These are phyloP conservation scores for Aspergillus awamori DNA, from an alignment of 2,329 filamentous ascomycete genomes.

Conservation along the genomic window DNA sequence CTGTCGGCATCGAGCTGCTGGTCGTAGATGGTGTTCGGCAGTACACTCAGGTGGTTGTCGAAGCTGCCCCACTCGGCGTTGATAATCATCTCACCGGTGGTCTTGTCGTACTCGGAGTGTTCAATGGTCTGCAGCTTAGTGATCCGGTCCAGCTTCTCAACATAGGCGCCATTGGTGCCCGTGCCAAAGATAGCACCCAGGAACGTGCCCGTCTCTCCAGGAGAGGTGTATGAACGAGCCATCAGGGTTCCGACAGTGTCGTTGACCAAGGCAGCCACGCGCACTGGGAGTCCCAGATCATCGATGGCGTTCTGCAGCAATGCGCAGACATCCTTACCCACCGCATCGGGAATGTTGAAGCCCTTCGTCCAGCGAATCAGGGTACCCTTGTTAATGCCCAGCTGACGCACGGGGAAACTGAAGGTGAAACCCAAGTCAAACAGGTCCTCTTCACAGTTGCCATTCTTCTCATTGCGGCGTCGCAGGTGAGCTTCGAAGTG, in stretches of 20 bases:
- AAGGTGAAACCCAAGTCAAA: slow-evolving; percentile 99
- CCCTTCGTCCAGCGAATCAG: slow-evolving; percentile 98
- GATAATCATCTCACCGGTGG: slow-evolving; percentile 92
- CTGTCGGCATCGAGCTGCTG: slow-evolving; percentile 74
- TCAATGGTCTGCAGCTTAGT: slow-evolving; percentile 69
- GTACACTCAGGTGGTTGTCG: slow-evolving; percentile 85
- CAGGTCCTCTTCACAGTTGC: slow-evolving; percentile 69
- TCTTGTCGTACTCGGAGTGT: slow-evolving; percentile 66
- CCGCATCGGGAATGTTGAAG: slow-evolving; percentile 91
- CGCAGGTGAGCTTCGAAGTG: slow-evolving; percentile 74
- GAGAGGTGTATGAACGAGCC: slow-evolving; percentile 93
- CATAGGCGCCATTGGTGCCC: slow-evolving; percentile 94
- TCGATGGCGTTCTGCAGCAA: slow-evolving; percentile 90
- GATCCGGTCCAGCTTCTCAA: slow-evolving; percentile 85
- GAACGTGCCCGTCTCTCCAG: slow-evolving; percentile 80
- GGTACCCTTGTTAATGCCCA: slow-evolving; percentile 91
- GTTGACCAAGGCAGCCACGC: slow-evolving; percentile 94
- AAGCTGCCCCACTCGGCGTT: slow-evolving; percentile 99
- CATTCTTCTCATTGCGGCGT: slow-evolving; percentile 60
- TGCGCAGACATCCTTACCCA: slow-evolving; percentile 92
- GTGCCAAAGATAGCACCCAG: slow-evolving; percentile 98
- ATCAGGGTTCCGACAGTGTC: slow-evolving; percentile 97
- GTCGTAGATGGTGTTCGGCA: slow-evolving; percentile 86
- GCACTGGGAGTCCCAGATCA: slow-evolving; percentile 80
- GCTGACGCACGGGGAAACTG: slow-evolving; percentile 92